Percentiles rank a stretch among this genome's conserved stretches.
phyloP scores from a whole-genome alignment of 2,329 filamentous ascomycete species.

The Tolypocladium inflatum region DNA sequence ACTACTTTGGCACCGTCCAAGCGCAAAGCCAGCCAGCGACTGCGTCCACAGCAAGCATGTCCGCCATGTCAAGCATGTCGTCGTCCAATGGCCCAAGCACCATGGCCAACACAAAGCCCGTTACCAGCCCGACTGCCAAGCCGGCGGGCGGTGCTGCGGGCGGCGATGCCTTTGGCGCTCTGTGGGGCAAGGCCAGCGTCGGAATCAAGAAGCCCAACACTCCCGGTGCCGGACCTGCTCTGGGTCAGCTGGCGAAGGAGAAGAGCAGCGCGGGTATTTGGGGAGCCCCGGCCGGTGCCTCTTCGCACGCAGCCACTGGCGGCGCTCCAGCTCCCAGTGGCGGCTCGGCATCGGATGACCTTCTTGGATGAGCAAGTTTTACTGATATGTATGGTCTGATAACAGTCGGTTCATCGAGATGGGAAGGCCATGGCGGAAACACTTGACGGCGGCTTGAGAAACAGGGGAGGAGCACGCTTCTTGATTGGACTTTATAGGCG shows the following conservation, averaged over 20 bases:
- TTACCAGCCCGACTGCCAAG: slow-evolving; percentile 39
- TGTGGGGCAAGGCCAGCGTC: slow-evolving; percentile 69
- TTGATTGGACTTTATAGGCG: slow-evolving; percentile 29
- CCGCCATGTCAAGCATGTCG: slow-evolving; percentile 19
- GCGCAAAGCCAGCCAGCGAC: slow-evolving; percentile 20
- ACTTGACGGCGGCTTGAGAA: not conserved
- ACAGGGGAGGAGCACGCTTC: slow-evolving; percentile 12
- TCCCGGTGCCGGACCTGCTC: slow-evolving; percentile 57
- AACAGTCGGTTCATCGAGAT: not conserved
- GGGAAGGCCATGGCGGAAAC: not conserved
- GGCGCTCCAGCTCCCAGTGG: slow-evolving; percentile 15
- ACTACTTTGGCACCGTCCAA: slow-evolving; percentile 87
- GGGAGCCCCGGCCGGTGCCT: slow-evolving; percentile 55
- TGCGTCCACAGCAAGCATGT: slow-evolving; percentile 14
- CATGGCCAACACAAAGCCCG: slow-evolving; percentile 38
- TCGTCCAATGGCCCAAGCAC: slow-evolving; percentile 25
- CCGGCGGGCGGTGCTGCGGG: slow-evolving; percentile 45
- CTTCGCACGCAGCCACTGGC: slow-evolving; percentile 18
- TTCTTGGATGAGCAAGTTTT: slow-evolving; percentile 30
- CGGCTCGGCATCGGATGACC: slow-evolving; percentile 35
- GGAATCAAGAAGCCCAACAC: slow-evolving; percentile 66
- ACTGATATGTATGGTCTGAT: not conserved
- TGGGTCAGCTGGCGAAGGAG: slow-evolving; percentile 95
- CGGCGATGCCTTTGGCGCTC: slow-evolving; percentile 80
- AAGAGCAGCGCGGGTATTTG: slow-evolving; percentile 93